phyloP scores from a whole-genome alignment of 345 rosid species.

The Eucalyptus shirleyi region DNA sequence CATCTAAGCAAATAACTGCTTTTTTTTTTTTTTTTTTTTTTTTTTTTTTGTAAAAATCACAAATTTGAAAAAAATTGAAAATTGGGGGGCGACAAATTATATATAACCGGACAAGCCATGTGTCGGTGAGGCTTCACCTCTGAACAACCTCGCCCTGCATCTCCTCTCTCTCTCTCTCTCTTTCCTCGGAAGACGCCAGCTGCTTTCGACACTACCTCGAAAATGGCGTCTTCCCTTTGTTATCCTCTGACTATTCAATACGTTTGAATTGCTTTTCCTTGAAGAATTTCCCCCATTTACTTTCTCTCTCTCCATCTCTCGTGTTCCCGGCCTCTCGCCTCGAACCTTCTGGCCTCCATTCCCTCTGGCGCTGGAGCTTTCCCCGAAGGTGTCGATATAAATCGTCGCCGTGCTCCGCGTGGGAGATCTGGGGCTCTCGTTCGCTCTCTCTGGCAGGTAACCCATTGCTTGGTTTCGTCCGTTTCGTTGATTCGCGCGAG shows the following conservation, averaged over 20 bases:
- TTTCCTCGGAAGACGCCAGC: background rate
- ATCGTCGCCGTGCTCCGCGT: background rate
- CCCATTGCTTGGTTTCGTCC: background rate
- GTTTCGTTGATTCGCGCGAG: background rate
- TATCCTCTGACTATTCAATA: background rate
- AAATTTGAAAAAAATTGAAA: background rate
- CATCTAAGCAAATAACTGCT: background rate
- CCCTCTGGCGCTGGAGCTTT: background rate
- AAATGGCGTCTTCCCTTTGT: background rate
- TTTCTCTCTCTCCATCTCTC: background rate
- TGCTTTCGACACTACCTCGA: background rate
- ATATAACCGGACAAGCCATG: background rate
- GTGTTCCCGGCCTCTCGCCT: background rate
- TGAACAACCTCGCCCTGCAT: background rate
- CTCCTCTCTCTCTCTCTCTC: background rate
- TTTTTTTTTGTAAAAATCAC: background rate
- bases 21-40: background rate
- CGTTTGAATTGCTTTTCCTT: background rate
- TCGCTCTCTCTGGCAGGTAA: conserved; percentile 18
- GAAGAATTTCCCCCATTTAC: background rate
- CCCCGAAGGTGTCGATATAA: background rate
- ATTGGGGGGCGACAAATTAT: background rate
- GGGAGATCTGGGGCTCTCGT: conserved; percentile 26
- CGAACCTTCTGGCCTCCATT: background rate
- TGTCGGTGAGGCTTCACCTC: conserved; percentile 11